Evolutionary conservation across 805 yeast species (phyloP), one percentile per base, ranked within the genome.

Genomic region (Saccharomyces kudriavzevii): DNA sequence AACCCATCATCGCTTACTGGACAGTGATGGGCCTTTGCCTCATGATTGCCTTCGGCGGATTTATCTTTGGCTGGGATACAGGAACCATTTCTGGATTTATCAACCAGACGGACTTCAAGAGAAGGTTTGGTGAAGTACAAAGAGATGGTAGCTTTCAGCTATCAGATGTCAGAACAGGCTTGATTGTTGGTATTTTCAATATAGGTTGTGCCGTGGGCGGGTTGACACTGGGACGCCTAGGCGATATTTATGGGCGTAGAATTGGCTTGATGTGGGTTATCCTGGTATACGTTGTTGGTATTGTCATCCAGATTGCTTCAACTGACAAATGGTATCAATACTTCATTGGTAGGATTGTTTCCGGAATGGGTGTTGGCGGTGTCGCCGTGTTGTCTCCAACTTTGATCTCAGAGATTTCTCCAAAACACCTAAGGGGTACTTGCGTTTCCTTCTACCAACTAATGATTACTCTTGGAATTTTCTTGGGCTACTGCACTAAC

Each of bases 291-390:
- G 75, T 80, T 53, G 73, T 82, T 49, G 90, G 89, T 61, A 76
- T 81, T 49, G 63, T 81, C 47, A 74, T 84, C 55, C 88, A 83
- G 70, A 81, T 82, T 54, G 69, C 84, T 25, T 74, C 87, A 11
- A 58, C 58, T 30, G 54, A 66, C 45, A 69, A 72, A 31, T 84
- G 89, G 89, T 78, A 76, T 62, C 89, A 84, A 67, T 76, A 79
- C 61, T 76, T 81, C 58, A 72, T 83, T 60, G 89, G 89, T 49
- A 76, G 89, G 71, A 76, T 78, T 78, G 73, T 87, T 58, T 80
- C 87, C 29, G 96, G 96, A 52, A 58, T 85, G 11, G 86, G 86
- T 53, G 87, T 87, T 56, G 95, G 95, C 58, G 79, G 81, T 52
- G 76, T 86, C 47, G 82, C 90, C 49, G 88, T 89, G 49, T 75